These are phyloP conservation scores for Paraphoma chrysanthemicola DNA, from an alignment of 2,329 filamentous ascomycete species.

Conservation along the genomic window DNA sequence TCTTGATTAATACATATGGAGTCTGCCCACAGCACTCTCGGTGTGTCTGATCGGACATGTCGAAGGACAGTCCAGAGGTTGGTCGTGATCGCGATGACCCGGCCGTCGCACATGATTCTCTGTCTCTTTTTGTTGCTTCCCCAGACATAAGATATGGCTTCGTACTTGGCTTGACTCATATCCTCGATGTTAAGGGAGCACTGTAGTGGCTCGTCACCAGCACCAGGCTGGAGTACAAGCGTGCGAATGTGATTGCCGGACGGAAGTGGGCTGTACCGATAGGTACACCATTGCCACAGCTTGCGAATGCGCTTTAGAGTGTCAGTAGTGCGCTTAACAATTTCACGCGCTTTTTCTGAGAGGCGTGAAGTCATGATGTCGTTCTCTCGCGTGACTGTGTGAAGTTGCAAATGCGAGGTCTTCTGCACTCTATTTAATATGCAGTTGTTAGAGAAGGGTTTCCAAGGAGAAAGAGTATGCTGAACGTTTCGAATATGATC, in stretches of 20 bases:
- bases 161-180: background rate
- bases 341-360: no score
- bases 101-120: background rate
- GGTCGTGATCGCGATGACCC: background rate
- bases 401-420: no score
- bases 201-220: background rate
- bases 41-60: background rate
- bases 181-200: background rate
- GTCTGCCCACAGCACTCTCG: background rate
- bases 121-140: background rate
- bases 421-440: no score
- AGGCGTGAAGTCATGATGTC: no score
- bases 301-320: no score
- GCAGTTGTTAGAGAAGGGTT: no score
- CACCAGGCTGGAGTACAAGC: background rate
- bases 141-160: background rate
- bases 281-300: background rate
- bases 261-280: background rate
- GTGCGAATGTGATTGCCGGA: background rate
- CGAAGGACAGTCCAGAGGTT: background rate
- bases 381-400: no score
- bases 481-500: no score
- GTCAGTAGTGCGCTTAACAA: no score
- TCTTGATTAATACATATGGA: conserved; percentile 1
- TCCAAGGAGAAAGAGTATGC: no score